Conservation (phyloP, 208 protist species). For the Crithidia brevicula region DNA sequence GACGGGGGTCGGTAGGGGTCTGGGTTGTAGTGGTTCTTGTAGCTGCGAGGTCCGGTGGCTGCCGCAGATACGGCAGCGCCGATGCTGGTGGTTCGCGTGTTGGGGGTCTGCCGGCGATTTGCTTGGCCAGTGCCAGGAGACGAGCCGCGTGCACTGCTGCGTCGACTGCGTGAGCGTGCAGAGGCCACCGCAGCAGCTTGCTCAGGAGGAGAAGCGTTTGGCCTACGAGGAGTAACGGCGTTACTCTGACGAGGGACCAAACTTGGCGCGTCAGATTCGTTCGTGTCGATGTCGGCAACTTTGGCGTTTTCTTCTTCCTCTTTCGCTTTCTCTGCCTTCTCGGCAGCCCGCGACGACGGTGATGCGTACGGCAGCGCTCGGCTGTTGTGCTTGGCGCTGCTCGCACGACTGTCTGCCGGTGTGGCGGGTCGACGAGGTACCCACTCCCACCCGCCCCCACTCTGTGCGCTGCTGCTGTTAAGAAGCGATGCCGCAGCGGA, state of each 20-base stretch:
- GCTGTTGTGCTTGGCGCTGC: not conserved
- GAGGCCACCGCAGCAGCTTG: not conserved
- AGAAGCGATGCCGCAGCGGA: too few species aligned
- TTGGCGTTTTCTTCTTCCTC: not conserved
- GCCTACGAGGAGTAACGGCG: not conserved
- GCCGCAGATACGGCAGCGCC: slow-evolving; percentile 11
- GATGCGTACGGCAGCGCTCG: not conserved
- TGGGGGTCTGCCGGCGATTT: not conserved
- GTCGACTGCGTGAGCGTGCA: not conserved
- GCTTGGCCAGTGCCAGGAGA: not conserved
- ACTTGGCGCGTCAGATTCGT: not conserved
- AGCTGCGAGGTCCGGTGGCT: slow-evolving; percentile 1
- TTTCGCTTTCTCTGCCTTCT: not conserved
- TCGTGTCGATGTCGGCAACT: not conserved
- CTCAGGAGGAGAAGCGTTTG: not conserved
- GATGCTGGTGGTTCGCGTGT: not conserved
- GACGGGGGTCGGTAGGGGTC: slow-evolving; percentile 9
- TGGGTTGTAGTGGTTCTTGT: slow-evolving; percentile 8
- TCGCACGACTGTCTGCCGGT: slow-evolving; percentile 4
- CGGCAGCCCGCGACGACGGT: not conserved
- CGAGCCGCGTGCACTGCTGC: not conserved
- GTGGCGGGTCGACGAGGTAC: not conserved
- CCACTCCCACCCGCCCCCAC: slow-evolving; percentile 14
- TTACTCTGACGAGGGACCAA: not conserved
- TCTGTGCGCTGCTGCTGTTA: too few species aligned